Base-by-base conservation (phyloP, 176 grass and related monocot genomes). In the Carex pumila region DNA sequence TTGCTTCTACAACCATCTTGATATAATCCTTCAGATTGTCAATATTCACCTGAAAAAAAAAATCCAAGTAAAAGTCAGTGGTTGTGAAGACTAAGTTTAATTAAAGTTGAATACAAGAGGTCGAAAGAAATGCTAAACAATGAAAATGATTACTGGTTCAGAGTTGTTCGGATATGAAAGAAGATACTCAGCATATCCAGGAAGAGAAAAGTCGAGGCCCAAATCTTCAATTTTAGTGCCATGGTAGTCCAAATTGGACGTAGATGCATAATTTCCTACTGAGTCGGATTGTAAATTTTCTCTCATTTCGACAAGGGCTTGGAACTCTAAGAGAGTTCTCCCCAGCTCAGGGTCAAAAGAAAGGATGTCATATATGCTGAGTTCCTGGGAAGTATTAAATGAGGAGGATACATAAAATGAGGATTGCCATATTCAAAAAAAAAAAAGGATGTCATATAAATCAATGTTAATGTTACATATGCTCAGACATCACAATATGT, bases 21-120 rank as follows among this genome's bases (percentile, higher is more conserved):
- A 95, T 69, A 81, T 99, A 99, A 45, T 94, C 91, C 86, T 92
- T 91, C 78, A 99, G 90, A 82, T 99, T 95, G 39, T 84, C 90
- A 84, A 41, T 79, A 83, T 62, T 89, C 79, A 99, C 92, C 96
- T 99, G 65, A 76, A 39, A 39, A 39, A 39, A 39, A 88, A 89
- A 67, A 21, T 68, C 56, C 50, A 75, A n/a, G 32, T 53, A 86
- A 56, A 56, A 74, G 29, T 70, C 54, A 45, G 43, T 14, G 4
- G 30, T 60, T 74, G 19, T 13, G 9, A 76, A 56, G 52, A 83
- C 39, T 41, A 80, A 65, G 19, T 34, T 85, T 30, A 87, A 88
- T 55, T 78, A 22, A 87, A 4, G 30, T 17, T 67, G 60, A 54
- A 63, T 69, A 75, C 81, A 60, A 79, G 65, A 90, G 84, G 32